Evolutionary conservation across 768 basidiomycete genomes (phyloP).

Genomic region (Lactifluus piperatus): DNA sequence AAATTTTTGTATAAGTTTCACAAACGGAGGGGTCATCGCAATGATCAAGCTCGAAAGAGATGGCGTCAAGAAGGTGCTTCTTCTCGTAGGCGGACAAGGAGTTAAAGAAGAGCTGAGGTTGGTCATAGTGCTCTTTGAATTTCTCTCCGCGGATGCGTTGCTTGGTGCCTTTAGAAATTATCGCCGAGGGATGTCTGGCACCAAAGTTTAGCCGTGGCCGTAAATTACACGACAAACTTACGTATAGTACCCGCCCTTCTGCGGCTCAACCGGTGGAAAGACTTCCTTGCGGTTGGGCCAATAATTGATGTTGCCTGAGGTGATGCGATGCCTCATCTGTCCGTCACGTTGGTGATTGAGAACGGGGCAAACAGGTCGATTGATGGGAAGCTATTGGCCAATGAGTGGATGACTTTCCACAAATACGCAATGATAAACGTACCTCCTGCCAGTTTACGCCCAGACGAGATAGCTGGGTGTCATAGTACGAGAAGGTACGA

Average conservation of each 20-base stretch:
- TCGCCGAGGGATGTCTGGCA: slow-evolving; percentile 39
- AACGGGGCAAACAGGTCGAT: slow-evolving; percentile 69
- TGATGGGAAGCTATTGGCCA: slow-evolving; percentile 61
- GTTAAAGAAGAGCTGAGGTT: slow-evolving; percentile 79
- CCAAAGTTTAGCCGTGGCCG: slow-evolving; percentile 1
- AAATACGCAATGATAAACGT: neutral
- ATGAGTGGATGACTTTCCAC: neutral
- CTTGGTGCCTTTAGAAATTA: slow-evolving; percentile 48
- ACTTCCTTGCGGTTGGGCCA: slow-evolving; percentile 67
- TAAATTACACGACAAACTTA: slow-evolving; percentile 9
- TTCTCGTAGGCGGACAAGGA: slow-evolving; percentile 64
- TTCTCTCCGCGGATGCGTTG: slow-evolving; percentile 57
- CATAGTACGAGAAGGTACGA: slow-evolving; percentile 81
- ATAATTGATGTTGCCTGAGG: slow-evolving; percentile 58
- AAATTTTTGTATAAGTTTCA: slow-evolving; percentile 52
- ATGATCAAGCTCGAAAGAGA: slow-evolving; percentile 79
- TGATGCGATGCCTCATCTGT: slow-evolving; percentile 45
- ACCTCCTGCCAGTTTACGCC: slow-evolving; percentile 75
- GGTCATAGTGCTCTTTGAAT: slow-evolving; percentile 71
- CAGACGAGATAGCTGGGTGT: slow-evolving; percentile 74
- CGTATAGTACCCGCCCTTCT: slow-evolving; percentile 51
- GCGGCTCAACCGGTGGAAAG: slow-evolving; percentile 38
- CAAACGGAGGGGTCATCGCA: slow-evolving; percentile 71
- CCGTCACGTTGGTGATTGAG: slow-evolving; percentile 65
- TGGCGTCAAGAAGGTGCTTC: slow-evolving; percentile 57